Evolutionary conservation across 257 asterid genomes (phyloP), one percentile per base, ranked within the genome.

Genomic region (Plantago major): DNA sequence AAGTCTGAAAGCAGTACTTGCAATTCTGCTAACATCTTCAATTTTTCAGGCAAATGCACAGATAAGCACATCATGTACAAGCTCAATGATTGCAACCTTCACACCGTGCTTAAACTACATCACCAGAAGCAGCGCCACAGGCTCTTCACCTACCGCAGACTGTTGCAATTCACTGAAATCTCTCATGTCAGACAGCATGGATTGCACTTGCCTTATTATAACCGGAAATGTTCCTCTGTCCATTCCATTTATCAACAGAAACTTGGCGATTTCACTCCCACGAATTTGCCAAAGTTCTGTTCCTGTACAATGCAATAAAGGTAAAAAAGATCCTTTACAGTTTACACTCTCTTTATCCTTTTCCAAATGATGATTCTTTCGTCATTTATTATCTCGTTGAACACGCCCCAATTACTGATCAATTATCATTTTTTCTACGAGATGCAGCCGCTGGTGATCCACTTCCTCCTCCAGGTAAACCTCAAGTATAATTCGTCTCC

Each of bases 181-280:
- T 11, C 75, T 86, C 19, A 66, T 70, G 76, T 11, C 66, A 7
- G 72, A 56, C 37, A 82, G 84, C 76, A 75, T 79, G 59, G 88
- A 88, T 18, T 88, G 96, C 28, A 72, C 68, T 7, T 88, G 96
- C 48, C 89, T 88, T 4, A 70, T 88, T 1, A 58, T 83, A 11
- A 88, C 89, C 1, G 96, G 96, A n/a, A 88, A 80, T 18, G 86
- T 88, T 2, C 96, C 96, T 0, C 61, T 88, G 14, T 83, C 94
- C 0, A 53, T 88, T 2, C 96, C 96, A 0, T 81, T 87, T 10
- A 2, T 74, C 40, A 85, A 71, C 12, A 66, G 72, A 7, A 73
- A 72, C 26, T 45, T 85, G 54, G 89, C 81, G 0, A 49, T 75
- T 65, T 62, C 84, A 3, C 92, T 88, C 50, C 96, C 96, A 0